These are phyloP conservation scores for Seiridium unicorne DNA, from an alignment of 2,329 filamentous ascomycete genomes.

Conservation along the genomic window DNA sequence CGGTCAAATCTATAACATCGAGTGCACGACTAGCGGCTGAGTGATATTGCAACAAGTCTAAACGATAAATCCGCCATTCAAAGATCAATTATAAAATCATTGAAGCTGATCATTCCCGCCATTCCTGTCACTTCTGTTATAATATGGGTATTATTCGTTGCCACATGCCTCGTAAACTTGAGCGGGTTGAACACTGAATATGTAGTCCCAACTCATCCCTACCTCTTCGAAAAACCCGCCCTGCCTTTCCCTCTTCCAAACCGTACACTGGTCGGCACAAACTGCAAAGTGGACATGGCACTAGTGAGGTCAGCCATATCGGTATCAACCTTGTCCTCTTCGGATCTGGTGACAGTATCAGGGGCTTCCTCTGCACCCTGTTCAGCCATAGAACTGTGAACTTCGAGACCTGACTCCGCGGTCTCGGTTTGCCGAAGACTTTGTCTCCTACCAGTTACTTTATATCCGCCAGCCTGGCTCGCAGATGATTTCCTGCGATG, in stretches of 20 bases:
- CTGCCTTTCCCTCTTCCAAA: slow-evolving; percentile 60
- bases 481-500: slow-evolving; percentile 48
- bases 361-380: slow-evolving; percentile 10
- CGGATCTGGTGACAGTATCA: slow-evolving; percentile 10
- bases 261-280: slow-evolving; percentile 65
- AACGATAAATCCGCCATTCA: too few species aligned
- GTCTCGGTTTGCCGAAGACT: slow-evolving; percentile 26
- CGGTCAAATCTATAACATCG: too few species aligned
- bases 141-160: too few species aligned
- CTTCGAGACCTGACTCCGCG: slow-evolving; percentile 10
- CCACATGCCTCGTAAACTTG: background rate
- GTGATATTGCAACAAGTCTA: too few species aligned
- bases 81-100: too few species aligned
- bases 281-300: slow-evolving; percentile 70
- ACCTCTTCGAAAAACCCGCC: slow-evolving; percentile 51
- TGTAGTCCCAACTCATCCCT: background rate
- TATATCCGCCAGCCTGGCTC: slow-evolving; percentile 22
- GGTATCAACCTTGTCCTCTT: slow-evolving; percentile 35
- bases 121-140: too few species aligned
- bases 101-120: too few species aligned
- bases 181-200: background rate
- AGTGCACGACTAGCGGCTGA: too few species aligned
- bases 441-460: slow-evolving; percentile 20
- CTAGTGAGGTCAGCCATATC: slow-evolving; percentile 63
- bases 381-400: background rate